Percentiles rank a stretch among this genome's conserved stretches.
These are phyloP conservation scores for Reticulascus tulasneorum DNA, from an alignment of 2,329 filamentous ascomycete genomes.

Conservation along the genomic window DNA sequence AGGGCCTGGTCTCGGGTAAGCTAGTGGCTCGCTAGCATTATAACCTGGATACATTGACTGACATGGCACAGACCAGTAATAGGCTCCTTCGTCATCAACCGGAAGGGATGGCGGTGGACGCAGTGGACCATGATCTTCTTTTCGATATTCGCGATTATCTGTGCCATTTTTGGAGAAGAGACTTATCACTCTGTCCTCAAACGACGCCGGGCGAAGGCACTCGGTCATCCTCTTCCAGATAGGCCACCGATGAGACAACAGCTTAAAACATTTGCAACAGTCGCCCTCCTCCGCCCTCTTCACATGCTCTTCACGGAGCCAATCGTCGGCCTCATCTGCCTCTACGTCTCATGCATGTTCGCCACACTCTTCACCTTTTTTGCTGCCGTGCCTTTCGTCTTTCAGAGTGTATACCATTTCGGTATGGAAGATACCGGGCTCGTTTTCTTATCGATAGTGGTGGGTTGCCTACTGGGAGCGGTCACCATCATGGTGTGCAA, in stretches of 20 bases:
- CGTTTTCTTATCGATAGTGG: constrained; percentile 41
- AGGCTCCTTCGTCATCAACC: constrained; percentile 41
- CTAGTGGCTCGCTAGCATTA: not conserved
- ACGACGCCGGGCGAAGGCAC: constrained; percentile 30
- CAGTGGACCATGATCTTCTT: constrained; percentile 49
- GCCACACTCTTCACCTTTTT: constrained; percentile 52
- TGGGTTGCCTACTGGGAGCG: constrained; percentile 41
- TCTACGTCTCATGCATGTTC: constrained; percentile 49
- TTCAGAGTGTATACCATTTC: constrained; percentile 41
- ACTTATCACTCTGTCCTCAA: constrained; percentile 53
- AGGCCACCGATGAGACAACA: constrained; percentile 18
- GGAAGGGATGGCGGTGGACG: constrained; percentile 50
- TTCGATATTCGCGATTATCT: constrained; percentile 28
- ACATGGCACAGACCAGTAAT: constrained; percentile 37
- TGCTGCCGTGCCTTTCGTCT: constrained; percentile 45
- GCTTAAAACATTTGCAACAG: constrained; percentile 28
- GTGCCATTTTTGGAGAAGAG: constrained; percentile 41
- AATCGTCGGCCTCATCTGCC: constrained; percentile 52
- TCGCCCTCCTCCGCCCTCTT: constrained; percentile 45
- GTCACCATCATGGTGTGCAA: constrained; percentile 38
- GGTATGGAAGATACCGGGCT: constrained; percentile 35
- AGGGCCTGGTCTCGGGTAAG: constrained; percentile 48
- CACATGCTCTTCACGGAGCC: constrained; percentile 60
- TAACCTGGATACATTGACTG: not conserved
- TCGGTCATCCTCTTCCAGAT: constrained; percentile 23